A percentile compares a stretch with the other conserved stretches of the same genome.
Conservation (phyloP, 2,329 filamentous ascomycete genomes). For the Hymenoscyphus infarciens region DNA sequence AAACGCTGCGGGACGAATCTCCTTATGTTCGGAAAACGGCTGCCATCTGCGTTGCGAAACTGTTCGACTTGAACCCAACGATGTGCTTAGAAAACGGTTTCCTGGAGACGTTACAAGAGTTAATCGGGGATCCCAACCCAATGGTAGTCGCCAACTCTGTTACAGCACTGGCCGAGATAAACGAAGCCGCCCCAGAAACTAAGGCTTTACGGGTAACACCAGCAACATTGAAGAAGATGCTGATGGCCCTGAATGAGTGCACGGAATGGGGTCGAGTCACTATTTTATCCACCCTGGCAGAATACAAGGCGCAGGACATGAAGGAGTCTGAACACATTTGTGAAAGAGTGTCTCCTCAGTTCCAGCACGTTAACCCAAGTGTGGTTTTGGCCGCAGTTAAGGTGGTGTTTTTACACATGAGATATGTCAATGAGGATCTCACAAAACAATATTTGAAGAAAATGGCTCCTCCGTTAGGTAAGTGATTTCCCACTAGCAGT, state of each 20-base stretch:
- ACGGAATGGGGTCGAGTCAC: constrained; percentile 98
- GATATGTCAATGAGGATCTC: constrained; percentile 70
- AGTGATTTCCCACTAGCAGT: constrained; percentile 27
- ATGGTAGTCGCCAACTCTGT: constrained; percentile 99
- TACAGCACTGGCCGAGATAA: constrained; percentile 87
- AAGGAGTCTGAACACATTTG: constrained; percentile 99
- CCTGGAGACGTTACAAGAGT: constrained; percentile 85
- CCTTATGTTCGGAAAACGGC: constrained; percentile 98
- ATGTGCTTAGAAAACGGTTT: constrained; percentile 98
- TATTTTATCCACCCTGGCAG: constrained; percentile 82
- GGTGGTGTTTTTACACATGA: constrained; percentile 96
- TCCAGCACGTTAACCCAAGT: constrained; percentile 96
- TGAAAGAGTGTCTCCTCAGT: constrained; percentile 91
- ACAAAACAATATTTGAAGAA: constrained; percentile 90
- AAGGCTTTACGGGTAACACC: constrained; percentile 79
- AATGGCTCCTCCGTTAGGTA: constrained; percentile 94
- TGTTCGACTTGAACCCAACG: constrained; percentile 88
- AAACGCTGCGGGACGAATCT: constrained; percentile 94
- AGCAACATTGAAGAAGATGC: constrained; percentile 84
- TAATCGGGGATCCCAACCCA: constrained; percentile 95
- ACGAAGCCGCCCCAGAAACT: constrained; percentile 86
- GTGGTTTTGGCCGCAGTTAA: constrained; percentile 98
- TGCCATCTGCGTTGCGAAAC: constrained; percentile 94
- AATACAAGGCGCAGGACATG: constrained; percentile 80
- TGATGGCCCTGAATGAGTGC: constrained; percentile 95